A percentile compares a stretch with the other conserved stretches of the same genome.
Evolutionary conservation across 257 asterid species (phyloP).

Genomic region (Misopates orontium): DNA sequence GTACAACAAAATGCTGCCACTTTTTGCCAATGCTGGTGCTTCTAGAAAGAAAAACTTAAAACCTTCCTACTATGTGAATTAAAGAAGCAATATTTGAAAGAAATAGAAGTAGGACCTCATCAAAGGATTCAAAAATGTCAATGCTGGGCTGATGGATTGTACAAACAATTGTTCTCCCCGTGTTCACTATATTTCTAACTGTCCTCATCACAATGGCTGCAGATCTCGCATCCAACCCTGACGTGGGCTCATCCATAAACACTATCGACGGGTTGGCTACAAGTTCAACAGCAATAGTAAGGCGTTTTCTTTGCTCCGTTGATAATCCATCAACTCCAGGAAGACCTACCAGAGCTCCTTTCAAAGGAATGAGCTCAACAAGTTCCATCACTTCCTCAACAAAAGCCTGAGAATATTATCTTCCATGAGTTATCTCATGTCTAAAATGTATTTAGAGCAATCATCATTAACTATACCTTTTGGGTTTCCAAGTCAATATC

Average conservation of each 20-base stretch:
- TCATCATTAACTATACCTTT: constrained; percentile 48
- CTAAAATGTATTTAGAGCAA: constrained; percentile 16
- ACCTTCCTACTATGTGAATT: neutral
- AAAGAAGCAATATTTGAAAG: no score
- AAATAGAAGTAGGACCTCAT: constrained; percentile 56
- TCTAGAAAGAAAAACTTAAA: neutral
- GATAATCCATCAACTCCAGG: constrained; percentile 96
- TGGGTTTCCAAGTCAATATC: constrained; percentile 82
- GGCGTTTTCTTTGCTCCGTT: constrained; percentile 91
- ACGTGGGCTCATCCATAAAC: constrained; percentile 96
- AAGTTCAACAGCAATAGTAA: constrained; percentile 93
- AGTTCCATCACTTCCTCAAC: constrained; percentile 97
- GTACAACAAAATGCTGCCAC: neutral
- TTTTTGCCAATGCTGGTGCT: neutral
- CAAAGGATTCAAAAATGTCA: constrained; percentile 95
- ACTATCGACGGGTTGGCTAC: constrained; percentile 93
- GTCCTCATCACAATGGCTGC: constrained; percentile 99
- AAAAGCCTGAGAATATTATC: constrained; percentile 62
- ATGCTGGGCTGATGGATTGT: constrained; percentile 98
- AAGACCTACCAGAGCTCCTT: constrained; percentile 85
- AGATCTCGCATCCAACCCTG: constrained; percentile 96
- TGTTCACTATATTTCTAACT: constrained; percentile 89
- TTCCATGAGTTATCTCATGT: constrained; percentile 30
- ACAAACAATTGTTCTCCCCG: constrained; percentile 95
- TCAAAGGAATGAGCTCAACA: constrained; percentile 81